A percentile compares a stretch with the other conserved stretches of the same genome.
Evolutionary conservation across 345 rosid species (phyloP).

Genomic region (Eutrema japonicum): DNA sequence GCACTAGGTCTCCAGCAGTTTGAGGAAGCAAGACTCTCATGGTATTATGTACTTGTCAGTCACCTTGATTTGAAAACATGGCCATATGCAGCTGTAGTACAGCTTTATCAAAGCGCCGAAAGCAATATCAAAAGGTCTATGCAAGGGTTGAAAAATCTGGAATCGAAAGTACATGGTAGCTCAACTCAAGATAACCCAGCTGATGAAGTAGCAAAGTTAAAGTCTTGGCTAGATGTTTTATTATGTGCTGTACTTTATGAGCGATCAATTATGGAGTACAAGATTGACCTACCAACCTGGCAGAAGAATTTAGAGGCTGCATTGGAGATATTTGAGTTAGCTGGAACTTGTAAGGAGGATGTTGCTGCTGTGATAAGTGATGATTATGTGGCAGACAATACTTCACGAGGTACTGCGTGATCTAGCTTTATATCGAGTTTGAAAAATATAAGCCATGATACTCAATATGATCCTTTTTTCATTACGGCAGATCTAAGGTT

Average conservation of each 20-base stretch:
- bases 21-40: conserved; percentile 89
- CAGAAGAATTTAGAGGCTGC: conserved; percentile 75
- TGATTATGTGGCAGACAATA: conserved; percentile 59
- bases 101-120: conserved; percentile 74
- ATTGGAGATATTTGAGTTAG: conserved; percentile 74
- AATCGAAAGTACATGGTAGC: conserved; percentile 46
- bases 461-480: not conserved
- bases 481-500: conserved; percentile 62
- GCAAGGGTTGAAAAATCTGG: conserved; percentile 68
- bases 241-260: conserved; percentile 90
- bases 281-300: conserved; percentile 73
- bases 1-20: conserved; percentile 83
- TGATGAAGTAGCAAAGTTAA: conserved; percentile 59
- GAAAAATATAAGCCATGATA: conserved; percentile 4
- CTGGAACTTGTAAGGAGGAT: conserved; percentile 71
- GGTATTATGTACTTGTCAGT: conserved; percentile 72
- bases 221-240: conserved; percentile 73
- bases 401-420: conserved; percentile 60
- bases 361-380: conserved; percentile 62
- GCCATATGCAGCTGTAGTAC: conserved; percentile 61
- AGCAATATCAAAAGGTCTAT: conserved; percentile 71
- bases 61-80: conserved; percentile 64
- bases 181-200: conserved; percentile 51
- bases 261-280: conserved; percentile 83
- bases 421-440: not conserved